phyloP scores from a whole-genome alignment of 2,329 filamentous ascomycete genomes.

The Capronia americana region DNA sequence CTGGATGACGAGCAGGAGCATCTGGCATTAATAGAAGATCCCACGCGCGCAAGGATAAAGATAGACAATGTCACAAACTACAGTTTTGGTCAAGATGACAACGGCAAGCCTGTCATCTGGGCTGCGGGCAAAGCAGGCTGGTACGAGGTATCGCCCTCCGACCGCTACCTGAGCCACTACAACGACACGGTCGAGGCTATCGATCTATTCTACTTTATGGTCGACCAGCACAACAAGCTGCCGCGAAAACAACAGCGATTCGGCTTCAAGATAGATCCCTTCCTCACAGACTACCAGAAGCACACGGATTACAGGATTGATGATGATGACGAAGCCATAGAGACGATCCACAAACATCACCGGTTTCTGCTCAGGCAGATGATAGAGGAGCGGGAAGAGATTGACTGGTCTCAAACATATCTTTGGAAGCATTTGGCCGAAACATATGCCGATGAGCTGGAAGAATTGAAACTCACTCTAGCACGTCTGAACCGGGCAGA shows the following conservation, averaged over 20 bases:
- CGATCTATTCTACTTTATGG: constrained; percentile 65
- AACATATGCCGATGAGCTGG: constrained; percentile 45
- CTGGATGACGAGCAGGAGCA: constrained; percentile 53
- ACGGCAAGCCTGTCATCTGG: constrained; percentile 65
- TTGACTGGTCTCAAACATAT: constrained; percentile 53
- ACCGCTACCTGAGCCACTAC: constrained; percentile 58
- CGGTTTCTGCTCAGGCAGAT: constrained; percentile 55
- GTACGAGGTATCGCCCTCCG: constrained; percentile 63
- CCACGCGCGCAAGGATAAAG: constrained; percentile 47
- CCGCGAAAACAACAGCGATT: constrained; percentile 35
- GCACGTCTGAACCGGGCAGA: constrained; percentile 17
- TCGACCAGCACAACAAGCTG: constrained; percentile 60
- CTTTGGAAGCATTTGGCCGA: constrained; percentile 53
- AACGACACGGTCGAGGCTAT: constrained; percentile 65
- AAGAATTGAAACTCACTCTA: constrained; percentile 31
- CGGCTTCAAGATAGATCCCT: constrained; percentile 39
- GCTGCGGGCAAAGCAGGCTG: constrained; percentile 67
- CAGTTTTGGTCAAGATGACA: constrained; percentile 59
- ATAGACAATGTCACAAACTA: constrained; percentile 58
- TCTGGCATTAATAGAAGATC: constrained; percentile 49
- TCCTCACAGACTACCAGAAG: constrained; percentile 40
- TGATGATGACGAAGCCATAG: constrained; percentile 54
- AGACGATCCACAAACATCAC: constrained; percentile 54
- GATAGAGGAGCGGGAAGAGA: constrained; percentile 53
- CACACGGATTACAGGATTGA: constrained; percentile 44